Evolutionary conservation across 2,329 filamentous ascomycete species (phyloP).

Genomic region (Epichloe sylvatica): DNA sequence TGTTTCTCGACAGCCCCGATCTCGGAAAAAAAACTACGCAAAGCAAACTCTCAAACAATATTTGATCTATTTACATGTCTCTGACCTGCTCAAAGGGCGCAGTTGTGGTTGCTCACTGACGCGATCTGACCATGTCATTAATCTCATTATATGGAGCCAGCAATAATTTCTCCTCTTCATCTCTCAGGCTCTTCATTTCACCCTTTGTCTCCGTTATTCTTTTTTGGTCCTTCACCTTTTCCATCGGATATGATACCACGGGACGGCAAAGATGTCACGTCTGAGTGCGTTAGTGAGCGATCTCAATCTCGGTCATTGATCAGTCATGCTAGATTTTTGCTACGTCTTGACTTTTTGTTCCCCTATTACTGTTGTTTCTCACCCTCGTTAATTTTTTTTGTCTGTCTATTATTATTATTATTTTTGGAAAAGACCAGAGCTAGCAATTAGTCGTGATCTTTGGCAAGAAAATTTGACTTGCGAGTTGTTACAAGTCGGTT

Average conservation of each 20-base stretch:
- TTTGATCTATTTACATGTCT: neutral
- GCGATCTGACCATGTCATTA: neutral
- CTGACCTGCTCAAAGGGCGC: neutral
- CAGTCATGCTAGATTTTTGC: conserved; percentile 4
- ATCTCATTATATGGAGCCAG: neutral
- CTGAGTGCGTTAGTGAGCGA: conserved; percentile 3
- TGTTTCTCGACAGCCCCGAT: neutral
- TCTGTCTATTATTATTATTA: conserved; percentile 3
- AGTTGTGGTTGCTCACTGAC: neutral
- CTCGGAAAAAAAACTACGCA: neutral
- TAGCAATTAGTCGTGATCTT: conserved; percentile 3
- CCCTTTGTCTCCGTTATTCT: conserved; percentile 6
- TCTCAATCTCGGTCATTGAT: conserved; percentile 4
- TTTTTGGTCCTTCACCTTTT: conserved; percentile 2
- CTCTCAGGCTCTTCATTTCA: conserved; percentile 6
- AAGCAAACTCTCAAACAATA: neutral
- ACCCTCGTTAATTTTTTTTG: conserved; percentile 5
- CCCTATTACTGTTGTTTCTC: neutral
- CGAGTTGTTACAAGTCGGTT: neutral
- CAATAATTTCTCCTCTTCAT: neutral
- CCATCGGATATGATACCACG: conserved; percentile 15
- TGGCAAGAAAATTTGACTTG: neutral
- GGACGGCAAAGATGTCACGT: conserved; percentile 6
- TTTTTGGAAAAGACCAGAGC: neutral
- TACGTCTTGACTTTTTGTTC: conserved; percentile 10